Percentiles rank a stretch among this genome's conserved stretches.
Evolutionary conservation across 164 flowering plant genomes (phyloP).

Genomic region (Houttuynia cordata): DNA sequence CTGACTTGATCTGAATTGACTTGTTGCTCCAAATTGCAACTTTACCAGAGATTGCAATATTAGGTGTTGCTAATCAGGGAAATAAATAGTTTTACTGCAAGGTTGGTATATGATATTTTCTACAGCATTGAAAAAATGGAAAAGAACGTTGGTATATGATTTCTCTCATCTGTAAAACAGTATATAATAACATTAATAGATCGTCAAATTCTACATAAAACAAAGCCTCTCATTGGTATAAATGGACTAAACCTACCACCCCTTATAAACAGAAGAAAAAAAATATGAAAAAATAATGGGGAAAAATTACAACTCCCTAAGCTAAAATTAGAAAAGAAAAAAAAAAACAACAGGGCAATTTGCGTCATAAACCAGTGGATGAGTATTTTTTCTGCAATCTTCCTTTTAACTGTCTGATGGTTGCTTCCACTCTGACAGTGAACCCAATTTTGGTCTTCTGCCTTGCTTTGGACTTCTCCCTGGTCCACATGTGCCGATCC

Average conservation of each 20-base stretch:
- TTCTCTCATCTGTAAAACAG: too few relatives aligned
- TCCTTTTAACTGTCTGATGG: slow-evolving; percentile 66
- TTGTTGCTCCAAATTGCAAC: too few relatives aligned
- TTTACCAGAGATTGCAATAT: too few relatives aligned
- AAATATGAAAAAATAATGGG: background rate
- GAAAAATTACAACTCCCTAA: background rate
- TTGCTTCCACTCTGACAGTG: slow-evolving; percentile 89
- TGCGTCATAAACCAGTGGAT: slow-evolving; percentile 14
- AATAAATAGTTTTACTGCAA: too few relatives aligned
- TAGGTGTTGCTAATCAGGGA: too few relatives aligned
- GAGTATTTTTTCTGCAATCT: slow-evolving; percentile 55
- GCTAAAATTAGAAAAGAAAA: background rate
- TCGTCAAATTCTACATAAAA: slow-evolving; percentile 31
- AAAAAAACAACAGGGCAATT: background rate
- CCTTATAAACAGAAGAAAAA: slow-evolving; percentile 4
- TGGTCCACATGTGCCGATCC: slow-evolving; percentile 75
- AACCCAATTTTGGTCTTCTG: slow-evolving; percentile 91
- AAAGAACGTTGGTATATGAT: too few relatives aligned
- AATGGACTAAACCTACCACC: slow-evolving; percentile 10
- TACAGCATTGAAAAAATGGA: too few relatives aligned
- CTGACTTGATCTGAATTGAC: too few relatives aligned
- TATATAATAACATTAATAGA: too few relatives aligned
- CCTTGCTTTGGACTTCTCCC: slow-evolving; percentile 81
- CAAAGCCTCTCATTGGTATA: slow-evolving; percentile 8
- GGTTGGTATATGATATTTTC: too few relatives aligned